Evolutionary conservation across 192 early-diverging fungal species (phyloP).

Genomic region (Backusella tarrabulga): DNA sequence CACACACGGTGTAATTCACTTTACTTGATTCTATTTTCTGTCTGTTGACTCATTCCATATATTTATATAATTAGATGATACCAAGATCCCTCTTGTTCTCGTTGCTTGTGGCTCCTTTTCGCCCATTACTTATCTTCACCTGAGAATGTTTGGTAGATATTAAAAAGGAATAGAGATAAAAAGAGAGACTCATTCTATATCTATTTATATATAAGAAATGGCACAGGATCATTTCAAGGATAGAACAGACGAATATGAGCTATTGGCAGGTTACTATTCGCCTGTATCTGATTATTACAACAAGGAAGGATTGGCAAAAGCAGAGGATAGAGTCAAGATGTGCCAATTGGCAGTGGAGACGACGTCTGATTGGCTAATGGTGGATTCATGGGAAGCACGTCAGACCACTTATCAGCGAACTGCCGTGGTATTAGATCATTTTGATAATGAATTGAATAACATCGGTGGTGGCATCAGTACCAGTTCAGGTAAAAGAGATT

Average conservation of each 20-base stretch:
- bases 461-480: conserved; percentile 65
- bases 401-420: conserved; percentile 84
- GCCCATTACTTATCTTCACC: conserved; percentile 95
- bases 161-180: neutral
- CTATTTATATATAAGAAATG: conserved; percentile 66
- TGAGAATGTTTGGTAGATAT: conserved; percentile 96
- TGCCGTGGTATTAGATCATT: conserved; percentile 92
- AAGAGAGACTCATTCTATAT: neutral
- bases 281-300: conserved; percentile 94
- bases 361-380: conserved; percentile 90
- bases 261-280: conserved; percentile 95
- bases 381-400: conserved; percentile 92
- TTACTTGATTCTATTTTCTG: neutral
- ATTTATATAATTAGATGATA: conserved; percentile 43
- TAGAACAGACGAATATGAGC: conserved; percentile 71
- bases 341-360: conserved; percentile 84
- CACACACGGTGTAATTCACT: neutral
- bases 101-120: conserved; percentile 98
- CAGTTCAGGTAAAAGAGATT: conserved; percentile 47
- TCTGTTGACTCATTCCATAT: neutral
- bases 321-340: conserved; percentile 90
- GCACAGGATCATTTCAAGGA: conserved; percentile 83
- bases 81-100: conserved; percentile 81
- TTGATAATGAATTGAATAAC: conserved; percentile 85
- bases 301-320: conserved; percentile 88